Percentiles rank a stretch among this genome's conserved stretches.
Evolutionary conservation across 1,284 basidiomycete species (phyloP).

Genomic region (Neolentinus lepideus): DNA sequence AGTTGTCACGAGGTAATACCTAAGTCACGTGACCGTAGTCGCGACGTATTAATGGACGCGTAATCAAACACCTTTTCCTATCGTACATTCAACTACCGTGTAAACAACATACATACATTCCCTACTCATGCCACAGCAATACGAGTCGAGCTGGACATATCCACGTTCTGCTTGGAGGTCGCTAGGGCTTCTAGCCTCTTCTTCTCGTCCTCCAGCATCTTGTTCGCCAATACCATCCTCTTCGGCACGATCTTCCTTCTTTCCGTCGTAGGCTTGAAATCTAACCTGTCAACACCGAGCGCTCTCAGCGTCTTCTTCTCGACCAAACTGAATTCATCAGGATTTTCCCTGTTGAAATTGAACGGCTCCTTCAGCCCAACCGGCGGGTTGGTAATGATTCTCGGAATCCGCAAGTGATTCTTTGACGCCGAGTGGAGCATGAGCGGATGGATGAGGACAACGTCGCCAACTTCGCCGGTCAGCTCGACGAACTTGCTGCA

Average conservation of each 20-base stretch:
- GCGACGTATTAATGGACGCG: not conserved
- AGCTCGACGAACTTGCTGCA: slow-evolving; percentile 48
- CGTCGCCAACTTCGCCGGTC: slow-evolving; percentile 51
- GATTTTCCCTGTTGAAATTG: slow-evolving; percentile 37
- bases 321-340: slow-evolving; percentile 42
- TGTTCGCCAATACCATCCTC: slow-evolving; percentile 20
- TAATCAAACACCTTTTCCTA: slow-evolving; percentile 18
- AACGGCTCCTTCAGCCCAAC: slow-evolving; percentile 47
- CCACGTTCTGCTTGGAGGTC: not conserved
- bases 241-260: slow-evolving; percentile 19
- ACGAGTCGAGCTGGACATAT: slow-evolving; percentile 6
- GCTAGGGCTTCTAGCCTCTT: slow-evolving; percentile 16
- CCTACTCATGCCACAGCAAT: slow-evolving; percentile 18
- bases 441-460: slow-evolving; percentile 54
- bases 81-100: not conserved
- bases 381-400: slow-evolving; percentile 58
- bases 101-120: not conserved
- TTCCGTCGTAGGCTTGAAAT: slow-evolving; percentile 7
- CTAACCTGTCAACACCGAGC: not conserved
- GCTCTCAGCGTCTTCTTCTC: slow-evolving; percentile 46
- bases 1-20: too few species aligned
- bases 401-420: slow-evolving; percentile 44
- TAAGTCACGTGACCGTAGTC: too few species aligned
- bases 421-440: slow-evolving; percentile 60
- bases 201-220: slow-evolving; percentile 27